Evolutionary conservation across 208 protist species (phyloP), one percentile per base, ranked within the genome.

Genomic region (Trypanosoma lewisi): DNA sequence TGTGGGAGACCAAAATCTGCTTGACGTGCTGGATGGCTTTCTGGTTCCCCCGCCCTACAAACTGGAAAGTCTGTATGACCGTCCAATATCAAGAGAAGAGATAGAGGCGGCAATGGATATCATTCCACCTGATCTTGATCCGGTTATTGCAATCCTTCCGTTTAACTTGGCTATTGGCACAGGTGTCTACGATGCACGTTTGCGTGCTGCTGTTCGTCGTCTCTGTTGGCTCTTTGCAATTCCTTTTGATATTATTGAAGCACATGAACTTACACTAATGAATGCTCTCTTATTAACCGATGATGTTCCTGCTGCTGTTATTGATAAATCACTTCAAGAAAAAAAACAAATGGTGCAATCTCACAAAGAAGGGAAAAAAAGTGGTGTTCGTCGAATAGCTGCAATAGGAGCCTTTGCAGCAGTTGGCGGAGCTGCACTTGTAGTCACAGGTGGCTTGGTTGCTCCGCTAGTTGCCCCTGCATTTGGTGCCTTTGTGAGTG

Each of bases 391-490:
- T 23, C 82, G 88, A 33, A 61, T 68, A 19, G 83, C 82, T 11
- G 82, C 81, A 0, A 78, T 95, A 23, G 88, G 85, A 25, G 83
- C 81, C 25, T 92, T 95, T 51, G 74, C 88, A 2, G 62, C 78
- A 23, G 44, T 92, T 7, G 85, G 88, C 34, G 88, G 85, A 0
- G 75, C 73, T 0, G 83, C 78, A 1, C 77, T 91, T 5, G 52
- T 83, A 1, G 50, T 89, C 42, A 94, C 84, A 2, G 88, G 88
- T 44, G 88, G 84, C 11, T 72, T 94, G 5, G 85, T 76, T 0
- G 88, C 88, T 0, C 88, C 88, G 1, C 37, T 94, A 21, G 70
- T 94, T 0, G 83, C 70, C 0, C 77, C 88, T 0, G 88, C 88
- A 3, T 81, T 80, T 50, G 73, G 62, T 1, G 77, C 83, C 4